Conservation (phyloP, 192 early-diverging fungal species). For the Chytriomyces confervae region DNA sequence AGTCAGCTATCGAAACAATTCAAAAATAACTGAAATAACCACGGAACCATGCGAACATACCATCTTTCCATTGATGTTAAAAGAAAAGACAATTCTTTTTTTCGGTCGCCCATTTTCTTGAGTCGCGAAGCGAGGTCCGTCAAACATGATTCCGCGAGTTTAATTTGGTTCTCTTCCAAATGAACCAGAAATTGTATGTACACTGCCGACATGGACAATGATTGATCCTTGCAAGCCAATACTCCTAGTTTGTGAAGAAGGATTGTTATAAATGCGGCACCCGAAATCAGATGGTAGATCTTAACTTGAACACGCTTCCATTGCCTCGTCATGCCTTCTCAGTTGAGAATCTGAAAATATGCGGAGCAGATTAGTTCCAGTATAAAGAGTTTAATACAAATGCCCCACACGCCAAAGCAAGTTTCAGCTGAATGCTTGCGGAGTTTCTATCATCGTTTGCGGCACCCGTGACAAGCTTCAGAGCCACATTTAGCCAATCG, state of each 20-base stretch:
- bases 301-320: slow-evolving; percentile 4
- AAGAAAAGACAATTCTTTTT: slow-evolving; percentile 18
- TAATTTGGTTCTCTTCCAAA: slow-evolving; percentile 14
- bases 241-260: background rate
- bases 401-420: too few relatives aligned
- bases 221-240: background rate
- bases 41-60: background rate
- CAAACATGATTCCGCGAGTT: slow-evolving; percentile 3
- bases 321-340: slow-evolving; percentile 11
- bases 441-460: slow-evolving; percentile 14
- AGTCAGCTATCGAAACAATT: background rate
- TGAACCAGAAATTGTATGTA: slow-evolving; percentile 28
- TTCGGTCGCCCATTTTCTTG: background rate
- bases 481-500: slow-evolving; percentile 27
- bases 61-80: slow-evolving; percentile 31
- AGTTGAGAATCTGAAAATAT: slow-evolving; percentile 19
- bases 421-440: too few relatives aligned
- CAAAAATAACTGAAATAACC: background rate
- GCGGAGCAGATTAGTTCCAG: background rate
- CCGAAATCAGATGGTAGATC: too few relatives aligned
- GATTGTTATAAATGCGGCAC: too few relatives aligned
- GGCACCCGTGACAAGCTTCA: slow-evolving; percentile 26
- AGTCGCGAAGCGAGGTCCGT: slow-evolving; percentile 3
- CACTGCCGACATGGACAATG: background rate
- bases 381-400: background rate